phyloP scores from a whole-genome alignment of 164 flowering plant species.

The Aristolochia fimbriata region DNA sequence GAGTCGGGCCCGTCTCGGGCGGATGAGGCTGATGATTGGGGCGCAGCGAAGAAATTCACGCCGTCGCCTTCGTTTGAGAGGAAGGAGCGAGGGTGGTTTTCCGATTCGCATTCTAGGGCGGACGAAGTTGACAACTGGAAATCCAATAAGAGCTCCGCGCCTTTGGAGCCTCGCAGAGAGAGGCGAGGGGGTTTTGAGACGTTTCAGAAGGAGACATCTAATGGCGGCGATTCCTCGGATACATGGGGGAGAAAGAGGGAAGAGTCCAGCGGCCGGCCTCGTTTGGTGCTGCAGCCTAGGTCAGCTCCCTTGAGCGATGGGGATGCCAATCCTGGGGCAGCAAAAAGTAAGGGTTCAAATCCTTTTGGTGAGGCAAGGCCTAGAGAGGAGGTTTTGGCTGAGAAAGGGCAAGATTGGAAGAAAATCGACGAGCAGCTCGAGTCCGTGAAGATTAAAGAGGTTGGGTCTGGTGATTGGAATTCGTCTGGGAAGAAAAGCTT shows the following conservation, averaged over 20 bases:
- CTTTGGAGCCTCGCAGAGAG: slow-evolving; percentile 11
- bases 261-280: slow-evolving; percentile 39
- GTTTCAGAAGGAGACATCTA: slow-evolving; percentile 14
- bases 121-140: slow-evolving; percentile 66
- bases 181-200: slow-evolving; percentile 27
- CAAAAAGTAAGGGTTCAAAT: slow-evolving; percentile 45
- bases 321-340: slow-evolving; percentile 16
- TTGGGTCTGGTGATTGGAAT: slow-evolving; percentile 15
- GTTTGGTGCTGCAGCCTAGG: slow-evolving; percentile 70
- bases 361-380: slow-evolving; percentile 98
- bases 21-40: slow-evolving; percentile 93
- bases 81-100: slow-evolving; percentile 39
- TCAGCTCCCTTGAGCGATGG: slow-evolving; percentile 37
- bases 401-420: slow-evolving; percentile 91
- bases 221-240: slow-evolving; percentile 21
- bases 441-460: slow-evolving; percentile 52
- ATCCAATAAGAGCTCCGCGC: slow-evolving; percentile 12
- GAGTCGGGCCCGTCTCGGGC: slow-evolving; percentile 65
- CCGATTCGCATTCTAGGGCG: slow-evolving; percentile 60
- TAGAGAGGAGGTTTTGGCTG: slow-evolving; percentile 87
- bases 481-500: slow-evolving; percentile 31
- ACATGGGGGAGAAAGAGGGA: slow-evolving; percentile 11
- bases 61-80: slow-evolving; percentile 33
- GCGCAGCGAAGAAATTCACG: slow-evolving; percentile 51
- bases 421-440: slow-evolving; percentile 84